Conservation (phyloP, 208 protist genomes). For the Zelonia costaricensis region DNA sequence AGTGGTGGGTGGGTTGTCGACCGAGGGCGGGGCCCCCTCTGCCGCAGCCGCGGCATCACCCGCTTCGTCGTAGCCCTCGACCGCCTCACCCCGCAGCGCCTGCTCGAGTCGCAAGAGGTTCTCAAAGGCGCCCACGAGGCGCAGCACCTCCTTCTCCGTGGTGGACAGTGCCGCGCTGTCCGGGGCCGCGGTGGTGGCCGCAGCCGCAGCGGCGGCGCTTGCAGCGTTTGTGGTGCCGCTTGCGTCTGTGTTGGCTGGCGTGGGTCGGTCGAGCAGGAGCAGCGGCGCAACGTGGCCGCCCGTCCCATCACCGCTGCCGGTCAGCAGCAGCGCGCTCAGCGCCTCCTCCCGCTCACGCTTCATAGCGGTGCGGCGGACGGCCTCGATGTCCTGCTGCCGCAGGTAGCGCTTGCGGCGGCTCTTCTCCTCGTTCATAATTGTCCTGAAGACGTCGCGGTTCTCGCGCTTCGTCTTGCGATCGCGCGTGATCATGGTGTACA, state of each 20-base stretch:
- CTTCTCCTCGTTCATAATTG: constrained; percentile 84
- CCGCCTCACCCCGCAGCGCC: constrained; percentile 10
- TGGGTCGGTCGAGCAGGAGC: constrained; percentile 1
- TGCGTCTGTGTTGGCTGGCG: not conserved
- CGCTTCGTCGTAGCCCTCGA: constrained; percentile 14
- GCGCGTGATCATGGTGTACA: constrained; percentile 93
- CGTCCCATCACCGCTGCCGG: constrained; percentile 13
- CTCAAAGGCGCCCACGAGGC: constrained; percentile 82
- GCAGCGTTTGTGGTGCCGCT: not conserved
- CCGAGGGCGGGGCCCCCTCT: constrained; percentile 2
- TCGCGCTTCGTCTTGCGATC: constrained; percentile 79
- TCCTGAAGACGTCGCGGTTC: constrained; percentile 75
- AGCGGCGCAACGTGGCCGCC: constrained; percentile 6
- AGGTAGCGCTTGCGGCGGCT: constrained; percentile 68
- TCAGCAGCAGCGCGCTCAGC: constrained; percentile 53
- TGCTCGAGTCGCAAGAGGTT: constrained; percentile 74
- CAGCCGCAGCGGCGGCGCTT: not conserved
- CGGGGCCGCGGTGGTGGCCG: not conserved
- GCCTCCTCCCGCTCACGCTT: constrained; percentile 86
- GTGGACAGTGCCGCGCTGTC: constrained; percentile 8
- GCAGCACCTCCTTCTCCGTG: constrained; percentile 48
- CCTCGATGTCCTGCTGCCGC: constrained; percentile 68
- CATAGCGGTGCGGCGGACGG: constrained; percentile 79
- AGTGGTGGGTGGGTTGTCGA: constrained; percentile 9
- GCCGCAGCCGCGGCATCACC: not conserved